phyloP scores from a whole-genome alignment of 768 basidiomycete genomes.

The Macrolepiota dolichaula region DNA sequence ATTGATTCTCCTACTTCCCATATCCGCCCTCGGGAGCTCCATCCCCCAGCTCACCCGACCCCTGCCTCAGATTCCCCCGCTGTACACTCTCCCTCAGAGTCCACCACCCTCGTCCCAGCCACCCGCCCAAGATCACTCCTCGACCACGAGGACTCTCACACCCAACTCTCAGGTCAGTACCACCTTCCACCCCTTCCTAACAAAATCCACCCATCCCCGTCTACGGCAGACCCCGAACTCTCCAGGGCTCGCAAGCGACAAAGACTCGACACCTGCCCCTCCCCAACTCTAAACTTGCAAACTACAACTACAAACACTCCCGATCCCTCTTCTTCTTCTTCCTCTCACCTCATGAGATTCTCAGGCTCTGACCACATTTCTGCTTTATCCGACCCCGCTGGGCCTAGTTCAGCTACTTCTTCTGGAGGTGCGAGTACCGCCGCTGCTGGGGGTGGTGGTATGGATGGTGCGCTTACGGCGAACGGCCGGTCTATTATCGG shows the following conservation, averaged over 20 bases:
- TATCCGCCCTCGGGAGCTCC: constrained; percentile 53
- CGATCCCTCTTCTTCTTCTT: constrained; percentile 21
- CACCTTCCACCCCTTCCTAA: constrained; percentile 8
- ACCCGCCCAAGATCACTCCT: constrained; percentile 61
- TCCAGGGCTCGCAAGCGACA: constrained; percentile 68
- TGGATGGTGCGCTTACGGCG: constrained; percentile 21
- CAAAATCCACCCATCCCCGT: constrained; percentile 5
- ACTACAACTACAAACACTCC: constrained; percentile 29
- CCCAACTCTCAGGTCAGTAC: neutral
- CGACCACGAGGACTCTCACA: constrained; percentile 36
- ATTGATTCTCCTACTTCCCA: constrained; percentile 69
- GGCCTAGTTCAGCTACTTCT: constrained; percentile 52
- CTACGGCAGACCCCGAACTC: constrained; percentile 45
- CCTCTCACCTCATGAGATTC: constrained; percentile 39
- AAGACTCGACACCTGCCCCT: constrained; percentile 45
- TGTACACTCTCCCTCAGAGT: constrained; percentile 17
- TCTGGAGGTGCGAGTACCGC: too few species aligned
- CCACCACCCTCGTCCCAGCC: constrained; percentile 55
- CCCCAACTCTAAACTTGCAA: neutral
- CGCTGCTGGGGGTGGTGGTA: constrained; percentile 18
- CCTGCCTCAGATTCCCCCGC: constrained; percentile 42
- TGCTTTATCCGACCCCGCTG: constrained; percentile 41
- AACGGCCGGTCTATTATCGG: constrained; percentile 31
- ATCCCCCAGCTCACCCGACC: constrained; percentile 36
- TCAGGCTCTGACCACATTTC: constrained; percentile 48